Percentiles rank a stretch among this genome's conserved stretches.
These are phyloP conservation scores for Phytopythium ostracodes DNA, from an alignment of 352 stramenopile species.

Conservation along the genomic window DNA sequence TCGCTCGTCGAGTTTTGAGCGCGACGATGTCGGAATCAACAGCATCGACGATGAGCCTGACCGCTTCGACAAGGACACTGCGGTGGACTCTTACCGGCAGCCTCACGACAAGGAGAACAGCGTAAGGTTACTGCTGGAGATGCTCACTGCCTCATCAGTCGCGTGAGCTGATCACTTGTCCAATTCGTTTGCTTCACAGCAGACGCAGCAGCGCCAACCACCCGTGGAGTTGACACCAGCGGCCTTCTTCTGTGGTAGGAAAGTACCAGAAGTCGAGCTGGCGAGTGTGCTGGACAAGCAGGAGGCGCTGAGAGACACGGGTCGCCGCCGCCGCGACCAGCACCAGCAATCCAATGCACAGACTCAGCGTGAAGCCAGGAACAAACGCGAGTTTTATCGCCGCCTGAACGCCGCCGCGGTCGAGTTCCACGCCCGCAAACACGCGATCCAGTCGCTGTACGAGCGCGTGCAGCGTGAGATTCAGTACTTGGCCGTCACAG, in stretches of 20 bases:
- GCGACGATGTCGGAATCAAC: neutral
- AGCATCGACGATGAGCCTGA: neutral
- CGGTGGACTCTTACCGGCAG: neutral
- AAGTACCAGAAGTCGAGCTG: slow-evolving; percentile 1
- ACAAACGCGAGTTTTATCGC: slow-evolving; percentile 28
- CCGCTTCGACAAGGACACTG: neutral
- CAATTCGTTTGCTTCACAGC: too few relatives aligned
- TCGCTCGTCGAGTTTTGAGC: slow-evolving; percentile 3
- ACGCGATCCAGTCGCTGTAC: slow-evolving; percentile 51
- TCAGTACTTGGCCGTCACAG: slow-evolving; percentile 43
- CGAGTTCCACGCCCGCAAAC: slow-evolving; percentile 52
- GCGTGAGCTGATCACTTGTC: neutral
- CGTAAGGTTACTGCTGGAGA: too few relatives aligned
- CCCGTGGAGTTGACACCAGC: neutral
- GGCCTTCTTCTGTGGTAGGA: neutral
- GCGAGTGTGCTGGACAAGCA: slow-evolving; percentile 6
- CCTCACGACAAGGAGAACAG: slow-evolving; percentile 2
- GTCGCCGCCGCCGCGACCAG: slow-evolving; percentile 15
- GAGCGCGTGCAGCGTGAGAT: slow-evolving; percentile 51
- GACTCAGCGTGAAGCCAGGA: neutral
- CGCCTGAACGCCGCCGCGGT: slow-evolving; percentile 30
- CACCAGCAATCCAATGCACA: slow-evolving; percentile 18
- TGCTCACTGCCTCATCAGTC: neutral
- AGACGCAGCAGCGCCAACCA: neutral
- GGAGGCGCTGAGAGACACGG: slow-evolving; percentile 13